A percentile compares a stretch with the other conserved stretches of the same genome.
phyloP scores from a whole-genome alignment of 129 eudicot genomes.

The Artemisia annua region DNA sequence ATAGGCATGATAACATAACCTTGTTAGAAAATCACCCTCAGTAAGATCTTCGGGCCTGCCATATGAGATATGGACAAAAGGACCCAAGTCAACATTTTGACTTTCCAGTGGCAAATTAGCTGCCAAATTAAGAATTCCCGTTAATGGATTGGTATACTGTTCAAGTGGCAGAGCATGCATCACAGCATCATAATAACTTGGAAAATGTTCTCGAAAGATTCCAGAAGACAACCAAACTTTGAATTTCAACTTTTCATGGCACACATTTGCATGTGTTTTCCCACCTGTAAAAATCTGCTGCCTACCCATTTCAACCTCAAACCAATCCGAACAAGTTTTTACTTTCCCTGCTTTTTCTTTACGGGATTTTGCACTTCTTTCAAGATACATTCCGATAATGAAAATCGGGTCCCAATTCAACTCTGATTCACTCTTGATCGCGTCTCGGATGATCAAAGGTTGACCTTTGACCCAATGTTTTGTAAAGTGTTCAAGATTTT shows the following conservation, averaged over 20 bases:
- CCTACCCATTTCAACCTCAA: slow-evolving; percentile 70
- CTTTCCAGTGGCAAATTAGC: slow-evolving; percentile 53
- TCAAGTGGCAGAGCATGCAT: slow-evolving; percentile 63
- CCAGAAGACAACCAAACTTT: slow-evolving; percentile 73
- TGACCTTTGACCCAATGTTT: slow-evolving; percentile 93
- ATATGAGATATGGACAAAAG: slow-evolving; percentile 69
- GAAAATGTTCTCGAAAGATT: slow-evolving; percentile 68
- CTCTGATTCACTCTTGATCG: slow-evolving; percentile 40
- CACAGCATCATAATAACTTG: slow-evolving; percentile 55
- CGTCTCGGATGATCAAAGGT: slow-evolving; percentile 68
- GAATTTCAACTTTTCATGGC: slow-evolving; percentile 57
- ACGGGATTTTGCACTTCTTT: slow-evolving; percentile 42
- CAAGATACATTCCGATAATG: slow-evolving; percentile 70
- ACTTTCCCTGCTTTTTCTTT: slow-evolving; percentile 33
- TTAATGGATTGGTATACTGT: slow-evolving; percentile 62
- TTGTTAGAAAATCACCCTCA: slow-evolving; percentile 67
- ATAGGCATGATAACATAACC: slow-evolving; percentile 61
- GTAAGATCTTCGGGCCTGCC: slow-evolving; percentile 80
- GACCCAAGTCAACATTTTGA: slow-evolving; percentile 65
- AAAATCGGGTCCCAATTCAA: slow-evolving; percentile 81
- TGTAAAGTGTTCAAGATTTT: slow-evolving; percentile 66
- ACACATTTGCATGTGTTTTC: slow-evolving; percentile 54
- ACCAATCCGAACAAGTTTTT: slow-evolving; percentile 69
- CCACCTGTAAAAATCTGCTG: slow-evolving; percentile 72
- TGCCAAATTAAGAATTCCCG: slow-evolving; percentile 71